Evolutionary conservation across 176 grass and related monocot species (phyloP).

Genomic region (Oryza punctata): DNA sequence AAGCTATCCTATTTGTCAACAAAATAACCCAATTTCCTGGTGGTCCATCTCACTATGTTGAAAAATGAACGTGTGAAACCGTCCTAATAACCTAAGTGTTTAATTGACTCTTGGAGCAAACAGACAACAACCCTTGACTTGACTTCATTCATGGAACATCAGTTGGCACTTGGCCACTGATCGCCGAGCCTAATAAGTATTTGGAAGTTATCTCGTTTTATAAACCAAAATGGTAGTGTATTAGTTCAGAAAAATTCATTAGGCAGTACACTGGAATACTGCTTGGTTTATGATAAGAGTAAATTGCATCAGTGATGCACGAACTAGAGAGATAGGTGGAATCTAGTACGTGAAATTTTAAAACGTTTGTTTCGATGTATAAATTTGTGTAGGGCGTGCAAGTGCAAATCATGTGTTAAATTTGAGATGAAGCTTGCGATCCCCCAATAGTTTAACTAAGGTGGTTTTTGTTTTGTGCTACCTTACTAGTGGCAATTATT

Average conservation of each 20-base stretch:
- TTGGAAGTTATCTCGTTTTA: background rate
- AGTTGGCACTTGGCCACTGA: background rate
- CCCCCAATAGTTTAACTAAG: background rate
- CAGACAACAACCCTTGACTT: conserved; percentile 2
- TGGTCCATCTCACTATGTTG: background rate
- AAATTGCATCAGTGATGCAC: no score
- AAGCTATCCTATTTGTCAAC: background rate
- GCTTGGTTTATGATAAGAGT: background rate
- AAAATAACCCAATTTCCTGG: background rate
- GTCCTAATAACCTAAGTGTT: background rate
- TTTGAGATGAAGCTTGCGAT: background rate
- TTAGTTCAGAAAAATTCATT: background rate
- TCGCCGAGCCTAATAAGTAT: background rate
- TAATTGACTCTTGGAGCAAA: background rate
- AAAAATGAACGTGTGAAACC: background rate
- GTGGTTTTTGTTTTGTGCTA: background rate
- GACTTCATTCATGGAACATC: background rate
- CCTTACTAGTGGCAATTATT: background rate
- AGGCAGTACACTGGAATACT: background rate
- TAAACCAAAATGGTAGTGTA: background rate
- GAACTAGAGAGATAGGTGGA: no score
- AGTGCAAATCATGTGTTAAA: background rate
- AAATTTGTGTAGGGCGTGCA: no score
- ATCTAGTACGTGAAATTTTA: no score
- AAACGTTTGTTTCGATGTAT: no score